A percentile compares a stretch with the other conserved stretches of the same genome.
These are phyloP conservation scores for Trifolium pratense DNA, from an alignment of 306 rosid species.

Conservation along the genomic window DNA sequence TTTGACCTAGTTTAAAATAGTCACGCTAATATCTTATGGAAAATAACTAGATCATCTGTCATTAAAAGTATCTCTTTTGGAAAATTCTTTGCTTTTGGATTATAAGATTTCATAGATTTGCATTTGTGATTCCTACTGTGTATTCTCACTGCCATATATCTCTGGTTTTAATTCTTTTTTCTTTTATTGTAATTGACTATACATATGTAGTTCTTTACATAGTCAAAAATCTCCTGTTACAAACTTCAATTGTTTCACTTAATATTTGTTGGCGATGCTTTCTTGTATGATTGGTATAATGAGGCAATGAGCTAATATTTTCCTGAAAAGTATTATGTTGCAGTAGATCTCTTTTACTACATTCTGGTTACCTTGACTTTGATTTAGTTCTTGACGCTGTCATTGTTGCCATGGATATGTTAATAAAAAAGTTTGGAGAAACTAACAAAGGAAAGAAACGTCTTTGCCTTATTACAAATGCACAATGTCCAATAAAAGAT, in stretches of 20 bases:
- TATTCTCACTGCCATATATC: conserved; percentile 15
- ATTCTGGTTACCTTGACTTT: conserved; percentile 66
- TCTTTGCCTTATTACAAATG: conserved; percentile 83
- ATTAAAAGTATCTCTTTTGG: background rate
- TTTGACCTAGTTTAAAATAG: conserved; percentile 7
- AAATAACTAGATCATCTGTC: background rate
- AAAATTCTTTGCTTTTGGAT: conserved; percentile 17
- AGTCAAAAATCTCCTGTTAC: conserved; percentile 8
- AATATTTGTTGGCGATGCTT: background rate
- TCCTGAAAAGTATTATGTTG: conserved; percentile 11
- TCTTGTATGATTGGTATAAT: conserved; percentile 21
- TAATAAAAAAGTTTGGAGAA: conserved; percentile 78
- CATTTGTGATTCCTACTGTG: background rate
- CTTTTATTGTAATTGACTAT: background rate
- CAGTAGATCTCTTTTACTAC: conserved; percentile 20
- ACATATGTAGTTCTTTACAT: background rate
- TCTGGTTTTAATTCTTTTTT: background rate
- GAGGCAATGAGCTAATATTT: background rate
- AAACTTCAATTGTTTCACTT: conserved; percentile 16
- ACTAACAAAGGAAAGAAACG: conserved; percentile 83
- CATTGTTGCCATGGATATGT: conserved; percentile 91
- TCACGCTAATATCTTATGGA: background rate
- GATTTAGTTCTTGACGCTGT: conserved; percentile 85
- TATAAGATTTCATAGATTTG: background rate
- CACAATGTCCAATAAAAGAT: conserved; percentile 67